phyloP scores from a whole-genome alignment of 108 stramenopile genomes.

The Cylindrotheca closterium region DNA sequence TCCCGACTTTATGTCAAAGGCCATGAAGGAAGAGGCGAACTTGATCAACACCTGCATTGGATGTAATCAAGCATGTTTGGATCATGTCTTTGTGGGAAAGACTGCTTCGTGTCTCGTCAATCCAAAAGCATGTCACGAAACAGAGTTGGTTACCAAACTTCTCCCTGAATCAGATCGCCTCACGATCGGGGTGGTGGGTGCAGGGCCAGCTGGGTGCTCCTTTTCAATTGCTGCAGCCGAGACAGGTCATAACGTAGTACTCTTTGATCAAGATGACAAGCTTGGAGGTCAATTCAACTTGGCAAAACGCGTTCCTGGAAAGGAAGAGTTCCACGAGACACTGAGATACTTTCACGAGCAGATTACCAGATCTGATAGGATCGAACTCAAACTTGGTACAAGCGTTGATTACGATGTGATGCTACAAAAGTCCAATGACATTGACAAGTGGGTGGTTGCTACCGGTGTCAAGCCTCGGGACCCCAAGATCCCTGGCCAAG shows the following conservation, averaged over 20 bases:
- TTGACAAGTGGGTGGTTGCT: conserved; percentile 91
- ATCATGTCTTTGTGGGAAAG: conserved; percentile 96
- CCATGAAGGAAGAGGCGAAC: conserved; percentile 59
- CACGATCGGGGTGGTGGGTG: conserved; percentile 93
- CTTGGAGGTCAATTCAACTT: conserved; percentile 97
- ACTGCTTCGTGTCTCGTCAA: conserved; percentile 96
- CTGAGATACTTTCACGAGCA: conserved; percentile 23
- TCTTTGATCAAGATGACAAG: conserved; percentile 81
- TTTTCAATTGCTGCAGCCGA: conserved; percentile 83
- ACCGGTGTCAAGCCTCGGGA: conserved; percentile 92
- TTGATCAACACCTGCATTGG: conserved; percentile 99
- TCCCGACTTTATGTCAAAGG: conserved; percentile 91
- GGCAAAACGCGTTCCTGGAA: conserved; percentile 97
- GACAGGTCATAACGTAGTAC: conserved; percentile 87
- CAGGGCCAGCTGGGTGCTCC: conserved; percentile 95
- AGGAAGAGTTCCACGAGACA: conserved; percentile 98
- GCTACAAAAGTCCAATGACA: conserved; percentile 24
- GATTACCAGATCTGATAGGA: conserved; percentile 1
- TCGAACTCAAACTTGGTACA: conserved; percentile 50
- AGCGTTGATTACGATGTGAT: conserved; percentile 56
- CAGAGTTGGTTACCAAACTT: conserved; percentile 48
- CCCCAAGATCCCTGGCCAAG: conserved; percentile 81
- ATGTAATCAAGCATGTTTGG: conserved; percentile 99
- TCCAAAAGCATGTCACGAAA: conserved; percentile 94
- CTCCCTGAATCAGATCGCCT: conserved; percentile 44